Evolutionary conservation across 768 basidiomycete genomes (phyloP), one percentile per base, ranked within the genome.

Genomic region (Nevesoporus exiguus): DNA sequence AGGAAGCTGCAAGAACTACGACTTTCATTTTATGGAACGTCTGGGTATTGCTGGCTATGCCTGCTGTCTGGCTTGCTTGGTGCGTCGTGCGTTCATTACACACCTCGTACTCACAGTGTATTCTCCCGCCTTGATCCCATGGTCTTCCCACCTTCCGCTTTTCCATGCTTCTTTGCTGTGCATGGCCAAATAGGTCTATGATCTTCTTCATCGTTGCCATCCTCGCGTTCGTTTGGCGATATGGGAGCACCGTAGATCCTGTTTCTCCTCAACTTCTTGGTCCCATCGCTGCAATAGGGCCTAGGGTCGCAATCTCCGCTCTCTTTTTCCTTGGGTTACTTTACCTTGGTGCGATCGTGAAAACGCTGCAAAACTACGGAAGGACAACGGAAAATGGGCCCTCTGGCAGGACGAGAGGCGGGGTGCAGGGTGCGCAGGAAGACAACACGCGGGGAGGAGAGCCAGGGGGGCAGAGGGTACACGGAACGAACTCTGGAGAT

Each of bases 51-150:
- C 73, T 88, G 27, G 80, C 84, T 0, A 77, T 84, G 74, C 88
- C 88, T 0, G 81, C 79, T 0, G 70, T 88, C 10, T 89, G 85
- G 83, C 79, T 88, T 52, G 78, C 85, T 8, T 90, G 85, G 86
- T 83, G 33, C 27, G 67, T 71, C 47, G 13, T 22, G 3, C 2
- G 6, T 21, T 36, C 14, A 11, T 42, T 19, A 40, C 19, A 34
- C 40, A 19, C 14, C 15, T 5, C 44, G 4, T 21, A 5, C 36
- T 61, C n/a, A 45, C 10, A 15, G 33, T 13, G n/a, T 31, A 21
- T 42, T 14, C 11, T 19, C 17, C 44, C 29, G 25, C 31, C 11
- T 13, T 24, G 10, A 11, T 47, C n/a, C 5, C 22, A 7, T n/a
- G 44, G 34, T 15, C 9, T 10, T 24, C 34, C 22, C 11, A 3